These are phyloP conservation scores for Microthyrium microscopicum DNA, from an alignment of 2,329 filamentous ascomycete genomes.

Conservation along the genomic window DNA sequence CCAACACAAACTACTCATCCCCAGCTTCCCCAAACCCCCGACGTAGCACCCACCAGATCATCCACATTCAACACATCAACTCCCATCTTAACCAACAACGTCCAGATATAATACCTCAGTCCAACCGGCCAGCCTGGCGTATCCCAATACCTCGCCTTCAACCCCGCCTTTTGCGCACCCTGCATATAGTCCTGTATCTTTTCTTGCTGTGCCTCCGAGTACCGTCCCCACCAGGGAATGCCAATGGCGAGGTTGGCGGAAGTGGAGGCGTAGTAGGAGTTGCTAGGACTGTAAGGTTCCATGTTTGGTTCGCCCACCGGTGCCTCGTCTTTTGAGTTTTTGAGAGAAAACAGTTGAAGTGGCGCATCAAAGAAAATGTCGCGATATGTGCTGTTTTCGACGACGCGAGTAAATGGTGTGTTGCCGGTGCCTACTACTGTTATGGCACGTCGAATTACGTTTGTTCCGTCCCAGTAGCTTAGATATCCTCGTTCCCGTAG, in stretches of 20 bases:
- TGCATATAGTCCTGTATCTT: constrained; percentile 34
- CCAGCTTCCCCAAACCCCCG: constrained; percentile 31
- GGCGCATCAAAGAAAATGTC: constrained; percentile 42
- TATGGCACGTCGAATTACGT: constrained; percentile 25
- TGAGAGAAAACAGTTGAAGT: no score
- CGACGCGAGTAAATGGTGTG: constrained; percentile 31
- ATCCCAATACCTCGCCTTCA: constrained; percentile 41
- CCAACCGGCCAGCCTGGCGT: constrained; percentile 38
- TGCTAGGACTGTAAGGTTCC: no score
- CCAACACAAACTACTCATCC: no score
- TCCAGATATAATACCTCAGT: constrained; percentile 38
- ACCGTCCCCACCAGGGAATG: constrained; percentile 27
- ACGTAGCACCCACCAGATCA: constrained; percentile 33
- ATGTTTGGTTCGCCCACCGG: no score
- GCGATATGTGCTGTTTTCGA: constrained; percentile 29
- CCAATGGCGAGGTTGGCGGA: constrained; percentile 40
- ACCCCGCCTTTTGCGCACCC: constrained; percentile 32
- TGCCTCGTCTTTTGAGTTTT: no score
- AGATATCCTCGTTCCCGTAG: constrained; percentile 33
- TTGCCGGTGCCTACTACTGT: constrained; percentile 39
- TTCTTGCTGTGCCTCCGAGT: constrained; percentile 30
- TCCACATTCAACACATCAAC: constrained; percentile 42
- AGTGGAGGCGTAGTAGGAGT: constrained; percentile 50
- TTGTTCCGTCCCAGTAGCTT: constrained; percentile 31
- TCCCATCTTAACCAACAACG: constrained; percentile 34